Evolutionary conservation across 257 asterid species (phyloP).

Genomic region (Anisodus tanguticus): DNA sequence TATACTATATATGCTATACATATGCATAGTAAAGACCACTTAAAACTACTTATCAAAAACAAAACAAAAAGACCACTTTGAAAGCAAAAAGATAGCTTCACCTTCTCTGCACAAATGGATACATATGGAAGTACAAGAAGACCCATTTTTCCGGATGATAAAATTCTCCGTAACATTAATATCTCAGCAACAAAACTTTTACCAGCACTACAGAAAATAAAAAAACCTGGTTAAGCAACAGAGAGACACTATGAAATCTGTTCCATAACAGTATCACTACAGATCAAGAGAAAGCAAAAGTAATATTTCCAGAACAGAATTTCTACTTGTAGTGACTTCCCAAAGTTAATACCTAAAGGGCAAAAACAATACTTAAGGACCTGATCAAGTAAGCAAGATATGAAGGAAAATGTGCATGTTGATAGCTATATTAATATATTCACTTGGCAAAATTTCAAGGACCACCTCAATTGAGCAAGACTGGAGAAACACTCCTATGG

Average conservation of each 20-base stretch:
- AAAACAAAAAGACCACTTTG: conserved; percentile 30
- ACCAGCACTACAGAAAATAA: conserved; percentile 72
- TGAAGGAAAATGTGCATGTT: not conserved
- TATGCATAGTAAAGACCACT: conserved; percentile 19
- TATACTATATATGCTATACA: conserved; percentile 31
- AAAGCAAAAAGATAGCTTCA: conserved; percentile 34
- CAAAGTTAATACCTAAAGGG: not conserved
- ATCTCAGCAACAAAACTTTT: conserved; percentile 98
- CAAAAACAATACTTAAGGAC: not conserved
- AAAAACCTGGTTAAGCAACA: conserved; percentile 20
- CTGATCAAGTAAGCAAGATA: conserved; percentile 15
- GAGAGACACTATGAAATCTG: not conserved
- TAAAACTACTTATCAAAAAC: not conserved
- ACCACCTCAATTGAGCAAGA: conserved; percentile 14
- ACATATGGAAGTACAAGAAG: conserved; percentile 96
- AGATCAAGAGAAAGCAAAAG: not conserved
- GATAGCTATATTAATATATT: not conserved
- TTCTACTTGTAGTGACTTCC: not conserved
- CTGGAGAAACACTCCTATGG: conserved; percentile 11
- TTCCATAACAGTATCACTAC: not conserved
- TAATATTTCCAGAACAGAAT: not conserved
- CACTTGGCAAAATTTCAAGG: conserved; percentile 6
- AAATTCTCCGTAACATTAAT: conserved; percentile 84
- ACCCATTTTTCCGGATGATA: conserved; percentile 85
- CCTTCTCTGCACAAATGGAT: conserved; percentile 97